Evolutionary conservation across 768 basidiomycete species (phyloP).

Genomic region (Hygrophorus pudorinus): DNA sequence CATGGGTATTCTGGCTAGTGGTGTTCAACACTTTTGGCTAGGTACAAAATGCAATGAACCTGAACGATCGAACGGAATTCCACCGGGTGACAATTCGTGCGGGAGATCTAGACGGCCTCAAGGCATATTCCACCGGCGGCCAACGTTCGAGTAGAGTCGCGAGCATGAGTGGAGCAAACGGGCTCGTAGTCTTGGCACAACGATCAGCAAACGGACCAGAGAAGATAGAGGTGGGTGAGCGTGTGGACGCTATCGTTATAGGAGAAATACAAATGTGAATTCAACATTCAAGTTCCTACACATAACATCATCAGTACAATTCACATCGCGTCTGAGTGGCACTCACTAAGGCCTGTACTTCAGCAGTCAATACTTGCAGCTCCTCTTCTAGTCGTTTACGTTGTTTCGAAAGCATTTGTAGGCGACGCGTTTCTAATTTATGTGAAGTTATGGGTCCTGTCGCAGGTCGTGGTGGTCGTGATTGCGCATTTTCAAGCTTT

Average conservation of each 20-base stretch:
- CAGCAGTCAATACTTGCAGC: constrained; percentile 45
- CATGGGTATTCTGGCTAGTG: background rate
- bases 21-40: constrained; percentile 15
- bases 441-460: constrained; percentile 43
- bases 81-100: constrained; percentile 65
- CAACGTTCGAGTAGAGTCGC: constrained; percentile 79
- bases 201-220: constrained; percentile 21
- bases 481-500: constrained; percentile 49
- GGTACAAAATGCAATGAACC: constrained; percentile 50
- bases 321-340: background rate
- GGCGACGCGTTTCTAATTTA: constrained; percentile 56
- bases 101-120: constrained; percentile 30
- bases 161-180: constrained; percentile 76
- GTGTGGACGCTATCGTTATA: constrained; percentile 52
- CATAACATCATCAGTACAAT: background rate
- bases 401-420: constrained; percentile 57
- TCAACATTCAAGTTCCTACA: background rate
- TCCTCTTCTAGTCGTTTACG: constrained; percentile 60
- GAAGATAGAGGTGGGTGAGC: constrained; percentile 41
- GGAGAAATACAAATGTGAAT: constrained; percentile 40
- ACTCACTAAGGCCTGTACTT: constrained; percentile 48
- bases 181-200: constrained; percentile 58
- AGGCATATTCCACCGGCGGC: constrained; percentile 75
- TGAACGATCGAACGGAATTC: constrained; percentile 73
- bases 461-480: constrained; percentile 31